These are phyloP conservation scores for Metschnikowia amazonensis DNA, from an alignment of 805 yeast genomes.

Conservation along the genomic window DNA sequence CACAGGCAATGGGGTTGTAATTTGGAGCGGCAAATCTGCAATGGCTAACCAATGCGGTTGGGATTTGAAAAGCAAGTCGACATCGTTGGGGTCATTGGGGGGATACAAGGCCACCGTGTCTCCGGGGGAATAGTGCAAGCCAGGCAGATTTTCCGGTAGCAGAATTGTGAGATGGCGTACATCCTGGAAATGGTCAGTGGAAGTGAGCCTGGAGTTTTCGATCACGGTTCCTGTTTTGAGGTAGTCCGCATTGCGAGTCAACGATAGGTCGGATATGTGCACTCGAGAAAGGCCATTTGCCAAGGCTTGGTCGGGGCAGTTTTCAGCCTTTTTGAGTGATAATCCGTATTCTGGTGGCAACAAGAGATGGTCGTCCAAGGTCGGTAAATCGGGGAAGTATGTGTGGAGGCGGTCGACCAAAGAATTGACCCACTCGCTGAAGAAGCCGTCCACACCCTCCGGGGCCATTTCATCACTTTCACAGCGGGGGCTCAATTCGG, in stretches of 20 bases:
- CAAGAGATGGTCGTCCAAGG: slow-evolving; percentile 23
- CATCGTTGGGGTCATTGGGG: slow-evolving; percentile 58
- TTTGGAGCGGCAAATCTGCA: slow-evolving; percentile 56
- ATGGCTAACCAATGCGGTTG: slow-evolving; percentile 68
- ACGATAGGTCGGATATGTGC: neutral
- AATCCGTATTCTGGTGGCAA: slow-evolving; percentile 28
- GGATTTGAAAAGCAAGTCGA: slow-evolving; percentile 56
- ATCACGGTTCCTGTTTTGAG: slow-evolving; percentile 44
- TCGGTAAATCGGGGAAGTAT: slow-evolving; percentile 22
- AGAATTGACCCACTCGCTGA: slow-evolving; percentile 64
- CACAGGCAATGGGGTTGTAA: slow-evolving; percentile 37
- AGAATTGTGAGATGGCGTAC: slow-evolving; percentile 54
- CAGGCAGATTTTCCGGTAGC: slow-evolving; percentile 31
- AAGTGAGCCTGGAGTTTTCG: slow-evolving; percentile 60
- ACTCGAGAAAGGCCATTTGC: neutral
- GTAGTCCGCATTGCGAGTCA: slow-evolving; percentile 9
- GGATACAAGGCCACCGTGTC: slow-evolving; percentile 81
- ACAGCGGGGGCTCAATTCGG: slow-evolving; percentile 64
- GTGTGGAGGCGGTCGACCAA: slow-evolving; percentile 32
- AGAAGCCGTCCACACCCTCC: slow-evolving; percentile 76
- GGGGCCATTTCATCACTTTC: slow-evolving; percentile 87
- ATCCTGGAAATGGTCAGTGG: slow-evolving; percentile 80
- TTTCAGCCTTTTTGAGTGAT: slow-evolving; percentile 5
- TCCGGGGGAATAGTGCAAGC: slow-evolving; percentile 59
- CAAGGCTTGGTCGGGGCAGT: neutral